phyloP scores from a whole-genome alignment of 768 basidiomycete genomes.

The Termitomyces sp. region DNA sequence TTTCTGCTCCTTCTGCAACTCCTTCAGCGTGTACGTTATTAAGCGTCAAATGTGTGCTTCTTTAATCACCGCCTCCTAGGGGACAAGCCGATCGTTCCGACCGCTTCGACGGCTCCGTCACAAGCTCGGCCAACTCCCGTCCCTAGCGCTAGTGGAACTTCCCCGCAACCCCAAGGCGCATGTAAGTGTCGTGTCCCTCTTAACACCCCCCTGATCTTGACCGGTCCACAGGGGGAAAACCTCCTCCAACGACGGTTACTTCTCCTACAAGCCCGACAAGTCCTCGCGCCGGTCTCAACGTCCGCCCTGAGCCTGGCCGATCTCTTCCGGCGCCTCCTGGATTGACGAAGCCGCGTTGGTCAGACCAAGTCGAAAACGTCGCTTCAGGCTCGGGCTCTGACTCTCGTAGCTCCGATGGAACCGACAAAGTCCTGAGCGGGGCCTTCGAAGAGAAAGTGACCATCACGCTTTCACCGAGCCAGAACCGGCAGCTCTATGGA shows the following conservation, averaged over 20 bases:
- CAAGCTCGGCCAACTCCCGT: background rate
- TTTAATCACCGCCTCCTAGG: conserved; percentile 8
- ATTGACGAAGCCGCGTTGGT: conserved; percentile 6
- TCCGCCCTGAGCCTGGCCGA: conserved; percentile 1
- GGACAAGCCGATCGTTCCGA: conserved; percentile 17
- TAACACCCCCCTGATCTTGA: too few species aligned
- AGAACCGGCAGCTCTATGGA: conserved; percentile 20
- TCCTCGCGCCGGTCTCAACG: conserved; percentile 7
- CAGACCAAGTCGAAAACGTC: conserved; percentile 6
- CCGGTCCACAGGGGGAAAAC: conserved; percentile 1
- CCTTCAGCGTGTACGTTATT: conserved; percentile 6
- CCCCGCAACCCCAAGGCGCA: conserved; percentile 2
- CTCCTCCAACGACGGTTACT: background rate
- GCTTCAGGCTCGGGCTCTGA: conserved; percentile 6
- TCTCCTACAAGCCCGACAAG: background rate
- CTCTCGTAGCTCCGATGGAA: conserved; percentile 3
- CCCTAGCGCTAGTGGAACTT: background rate
- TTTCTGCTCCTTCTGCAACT: background rate
- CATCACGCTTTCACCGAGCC: conserved; percentile 22
- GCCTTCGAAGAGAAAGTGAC: conserved; percentile 14
- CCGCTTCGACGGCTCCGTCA: background rate
- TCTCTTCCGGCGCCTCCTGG: conserved; percentile 12
- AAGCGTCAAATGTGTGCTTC: background rate
- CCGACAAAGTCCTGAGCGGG: conserved; percentile 1
- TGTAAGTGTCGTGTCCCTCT: background rate